Conservation (phyloP, 1,284 basidiomycete genomes). For the Tetrapyrgos nigripes region DNA sequence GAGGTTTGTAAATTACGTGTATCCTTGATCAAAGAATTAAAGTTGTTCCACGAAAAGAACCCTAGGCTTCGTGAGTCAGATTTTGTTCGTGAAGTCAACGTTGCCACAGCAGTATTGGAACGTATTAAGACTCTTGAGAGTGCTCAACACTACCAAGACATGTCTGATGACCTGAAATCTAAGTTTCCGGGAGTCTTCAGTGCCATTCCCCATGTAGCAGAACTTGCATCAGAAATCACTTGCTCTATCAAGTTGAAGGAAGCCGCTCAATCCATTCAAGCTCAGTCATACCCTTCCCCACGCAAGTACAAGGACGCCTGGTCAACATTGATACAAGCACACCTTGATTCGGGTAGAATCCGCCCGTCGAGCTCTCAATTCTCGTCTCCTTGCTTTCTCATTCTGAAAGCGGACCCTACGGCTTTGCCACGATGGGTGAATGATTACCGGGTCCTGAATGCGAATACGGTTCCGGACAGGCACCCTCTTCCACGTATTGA, state of each 20-base stretch:
- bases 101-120: too few relatives aligned
- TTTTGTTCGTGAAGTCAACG: background rate
- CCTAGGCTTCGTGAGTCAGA: background rate
- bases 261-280: slow-evolving; percentile 20
- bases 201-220: slow-evolving; percentile 19
- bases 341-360: slow-evolving; percentile 25
- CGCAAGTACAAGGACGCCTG: too few relatives aligned
- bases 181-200: slow-evolving; percentile 2
- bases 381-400: slow-evolving; percentile 33
- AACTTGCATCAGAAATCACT: slow-evolving; percentile 21
- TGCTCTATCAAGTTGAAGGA: slow-evolving; percentile 26
- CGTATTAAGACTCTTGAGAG: too few relatives aligned
- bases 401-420: slow-evolving; percentile 37
- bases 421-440: slow-evolving; percentile 36
- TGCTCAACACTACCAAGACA: too few relatives aligned
- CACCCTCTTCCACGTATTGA: too few relatives aligned
- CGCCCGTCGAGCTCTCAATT: slow-evolving; percentile 22
- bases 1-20: background rate
- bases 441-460: slow-evolving; percentile 41
- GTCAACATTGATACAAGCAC: slow-evolving; percentile 22
- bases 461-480: too few relatives aligned
- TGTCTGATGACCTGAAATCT: background rate
- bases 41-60: background rate
- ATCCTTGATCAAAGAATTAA: background rate
- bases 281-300: slow-evolving; percentile 24